These are phyloP conservation scores for Heliosperma pusillum DNA, from an alignment of 148 eudicot genomes.

Conservation along the genomic window DNA sequence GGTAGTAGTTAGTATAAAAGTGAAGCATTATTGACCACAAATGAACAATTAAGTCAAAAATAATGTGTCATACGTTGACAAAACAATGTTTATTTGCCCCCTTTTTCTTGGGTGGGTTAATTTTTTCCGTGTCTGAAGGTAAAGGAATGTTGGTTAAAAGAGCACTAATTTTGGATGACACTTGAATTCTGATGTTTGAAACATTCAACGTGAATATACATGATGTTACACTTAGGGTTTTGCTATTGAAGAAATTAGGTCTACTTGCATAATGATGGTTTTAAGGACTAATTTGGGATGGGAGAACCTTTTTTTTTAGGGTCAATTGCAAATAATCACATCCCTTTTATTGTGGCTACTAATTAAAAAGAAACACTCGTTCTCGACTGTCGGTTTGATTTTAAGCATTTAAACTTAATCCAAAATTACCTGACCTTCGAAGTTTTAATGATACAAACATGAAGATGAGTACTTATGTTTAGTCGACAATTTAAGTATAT, in stretches of 20 bases:
- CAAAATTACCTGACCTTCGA: too few relatives aligned
- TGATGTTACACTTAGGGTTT: background rate
- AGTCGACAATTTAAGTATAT: too few relatives aligned
- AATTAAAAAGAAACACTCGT: too few relatives aligned
- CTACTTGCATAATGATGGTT: background rate
- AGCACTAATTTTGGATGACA: conserved; percentile 27
- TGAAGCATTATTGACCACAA: background rate
- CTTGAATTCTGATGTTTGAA: background rate
- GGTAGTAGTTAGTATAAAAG: conserved; percentile 4
- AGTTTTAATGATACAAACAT: too few relatives aligned
- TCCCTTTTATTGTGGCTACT: too few relatives aligned
- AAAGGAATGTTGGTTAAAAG: conserved; percentile 12
- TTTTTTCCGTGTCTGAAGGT: background rate
- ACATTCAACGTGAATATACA: background rate
- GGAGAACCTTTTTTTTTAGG: too few relatives aligned
- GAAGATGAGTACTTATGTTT: too few relatives aligned
- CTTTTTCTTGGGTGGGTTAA: background rate
- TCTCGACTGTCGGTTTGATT: too few relatives aligned
- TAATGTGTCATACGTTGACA: conserved; percentile 5
- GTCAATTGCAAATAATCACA: background rate
- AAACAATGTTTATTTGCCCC: background rate
- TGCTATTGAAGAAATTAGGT: background rate
- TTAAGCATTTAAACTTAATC: too few relatives aligned
- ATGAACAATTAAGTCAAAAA: background rate
- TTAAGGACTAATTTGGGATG: background rate